Base-by-base conservation (phyloP, 345 rosid species). In the Cardamine resedifolia region DNA sequence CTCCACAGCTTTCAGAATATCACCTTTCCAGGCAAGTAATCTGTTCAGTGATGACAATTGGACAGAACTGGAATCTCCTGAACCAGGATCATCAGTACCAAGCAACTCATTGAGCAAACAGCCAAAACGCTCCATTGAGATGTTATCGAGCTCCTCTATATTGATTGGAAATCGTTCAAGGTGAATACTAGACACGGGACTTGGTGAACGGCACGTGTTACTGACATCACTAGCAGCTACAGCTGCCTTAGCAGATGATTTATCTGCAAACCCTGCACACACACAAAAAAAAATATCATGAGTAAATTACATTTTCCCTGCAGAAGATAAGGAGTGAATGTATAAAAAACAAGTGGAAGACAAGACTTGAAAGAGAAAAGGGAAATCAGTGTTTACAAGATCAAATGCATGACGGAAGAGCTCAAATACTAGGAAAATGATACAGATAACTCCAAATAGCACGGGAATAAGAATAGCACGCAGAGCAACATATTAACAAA, bases 261-360 rank as follows among this genome's bases (percentile, higher is more conserved):
- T 92, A 60, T 92, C 99, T 70, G 83, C 91, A 50, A 82, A 52
- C 65, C 91, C 97, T 95, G 92, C 57, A 69, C 26, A 61, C 21
- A 52, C 21, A 27, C 11, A 60, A 60, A 57, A 76, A 33, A 5
- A 9, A 70, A 27, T 16, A 34, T 16, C 4, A 36, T 14, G 47
- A 10, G 43, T 33, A 20, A 10, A 20, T 30, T 7, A 38, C 69
- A 44, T 14, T 61, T 33, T 71, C 31, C 26, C 19, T 14, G 52
- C 28, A 27, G 44, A 74, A 26, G 24, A 73, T 31, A 58, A 33
- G 44, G 30, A 55, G 27, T 56, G 65, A 65, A 23, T 41, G 45
- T 28, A 38, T 38, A 36, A 33, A 33, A 57, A 18, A 51, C 10
- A 72, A 48, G 33, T 55, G 64, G 48, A 55, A 31, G 52, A 56